A percentile compares a stretch with the other conserved stretches of the same genome.
Evolutionary conservation across 345 rosid genomes (phyloP).

Genomic region (Salix dunnii): DNA sequence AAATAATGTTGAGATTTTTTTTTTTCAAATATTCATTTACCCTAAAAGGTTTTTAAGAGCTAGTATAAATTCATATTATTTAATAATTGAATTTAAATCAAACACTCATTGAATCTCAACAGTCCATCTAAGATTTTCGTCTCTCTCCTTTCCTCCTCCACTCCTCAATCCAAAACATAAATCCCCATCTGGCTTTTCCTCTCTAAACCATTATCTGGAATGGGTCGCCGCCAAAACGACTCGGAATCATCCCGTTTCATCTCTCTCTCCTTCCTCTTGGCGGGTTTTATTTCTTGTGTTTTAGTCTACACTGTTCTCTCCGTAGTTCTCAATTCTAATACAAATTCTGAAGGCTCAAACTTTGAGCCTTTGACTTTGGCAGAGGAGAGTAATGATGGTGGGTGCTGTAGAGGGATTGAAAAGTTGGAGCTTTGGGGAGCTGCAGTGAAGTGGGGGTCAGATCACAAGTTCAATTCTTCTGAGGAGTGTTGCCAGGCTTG

Average conservation of each 20-base stretch:
- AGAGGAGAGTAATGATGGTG: constrained; percentile 24
- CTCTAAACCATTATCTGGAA: constrained; percentile 21
- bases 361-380: constrained; percentile 13
- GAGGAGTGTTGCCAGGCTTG: constrained; percentile 76
- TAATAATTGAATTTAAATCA: too few relatives aligned
- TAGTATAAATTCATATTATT: too few relatives aligned
- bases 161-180: background rate
- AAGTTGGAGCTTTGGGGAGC: constrained; percentile 94
- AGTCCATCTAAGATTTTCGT: background rate
- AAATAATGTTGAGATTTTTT: too few relatives aligned
- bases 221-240: constrained; percentile 69
- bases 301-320: constrained; percentile 70
- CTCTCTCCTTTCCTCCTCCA: background rate
- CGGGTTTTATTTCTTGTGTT: constrained; percentile 56
- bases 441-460: constrained; percentile 97
- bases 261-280: constrained; percentile 42
- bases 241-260: constrained; percentile 55
- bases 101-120: too few relatives aligned
- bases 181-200: constrained; percentile 8
- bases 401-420: constrained; percentile 80
- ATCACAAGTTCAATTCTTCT: constrained; percentile 75
- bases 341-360: constrained; percentile 4
- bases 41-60: too few relatives aligned
- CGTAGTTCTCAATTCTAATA: constrained; percentile 33
- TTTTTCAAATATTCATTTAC: too few relatives aligned